These are phyloP conservation scores for Epichloe baconii DNA, from an alignment of 2,329 filamentous ascomycete genomes.

Conservation along the genomic window DNA sequence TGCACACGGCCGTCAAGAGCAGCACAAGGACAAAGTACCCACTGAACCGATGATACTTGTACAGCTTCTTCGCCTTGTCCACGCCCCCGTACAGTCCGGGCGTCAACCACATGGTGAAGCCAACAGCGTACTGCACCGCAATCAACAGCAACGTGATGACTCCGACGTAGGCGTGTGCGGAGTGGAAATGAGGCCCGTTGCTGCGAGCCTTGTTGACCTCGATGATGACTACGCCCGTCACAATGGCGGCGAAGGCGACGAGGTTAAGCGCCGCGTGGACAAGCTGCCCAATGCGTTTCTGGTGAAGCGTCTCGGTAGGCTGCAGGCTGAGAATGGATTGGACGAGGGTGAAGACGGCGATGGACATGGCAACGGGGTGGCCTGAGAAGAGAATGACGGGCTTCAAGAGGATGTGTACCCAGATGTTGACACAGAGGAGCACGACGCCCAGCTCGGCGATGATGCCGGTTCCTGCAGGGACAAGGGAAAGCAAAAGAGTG, in stretches of 20 bases:
- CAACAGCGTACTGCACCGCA: conserved; percentile 60
- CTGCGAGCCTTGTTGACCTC: conserved; percentile 72
- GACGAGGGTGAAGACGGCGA: conserved; percentile 60
- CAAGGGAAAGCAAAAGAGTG: neutral
- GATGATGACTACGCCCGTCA: conserved; percentile 56
- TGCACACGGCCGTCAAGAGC: conserved; percentile 59
- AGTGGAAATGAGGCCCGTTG: conserved; percentile 60
- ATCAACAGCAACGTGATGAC: conserved; percentile 59
- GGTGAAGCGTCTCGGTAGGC: conserved; percentile 57
- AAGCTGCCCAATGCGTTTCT: conserved; percentile 51
- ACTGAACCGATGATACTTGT: conserved; percentile 74
- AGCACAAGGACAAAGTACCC: conserved; percentile 65
- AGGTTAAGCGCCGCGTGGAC: conserved; percentile 60
- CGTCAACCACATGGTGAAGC: conserved; percentile 69
- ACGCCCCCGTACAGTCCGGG: conserved; percentile 66
- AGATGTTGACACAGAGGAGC: conserved; percentile 64
- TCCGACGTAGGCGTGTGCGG: conserved; percentile 72
- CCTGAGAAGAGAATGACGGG: conserved; percentile 70
- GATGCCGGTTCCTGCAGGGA: conserved; percentile 56
- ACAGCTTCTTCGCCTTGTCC: conserved; percentile 67
- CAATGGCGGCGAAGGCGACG: conserved; percentile 46
- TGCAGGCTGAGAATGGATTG: conserved; percentile 79
- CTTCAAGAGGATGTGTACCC: conserved; percentile 61
- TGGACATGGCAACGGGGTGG: conserved; percentile 60
- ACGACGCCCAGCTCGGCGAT: conserved; percentile 68